Conservation (phyloP, 2,329 filamentous ascomycete genomes). For the Talaromyces sp. region DNA sequence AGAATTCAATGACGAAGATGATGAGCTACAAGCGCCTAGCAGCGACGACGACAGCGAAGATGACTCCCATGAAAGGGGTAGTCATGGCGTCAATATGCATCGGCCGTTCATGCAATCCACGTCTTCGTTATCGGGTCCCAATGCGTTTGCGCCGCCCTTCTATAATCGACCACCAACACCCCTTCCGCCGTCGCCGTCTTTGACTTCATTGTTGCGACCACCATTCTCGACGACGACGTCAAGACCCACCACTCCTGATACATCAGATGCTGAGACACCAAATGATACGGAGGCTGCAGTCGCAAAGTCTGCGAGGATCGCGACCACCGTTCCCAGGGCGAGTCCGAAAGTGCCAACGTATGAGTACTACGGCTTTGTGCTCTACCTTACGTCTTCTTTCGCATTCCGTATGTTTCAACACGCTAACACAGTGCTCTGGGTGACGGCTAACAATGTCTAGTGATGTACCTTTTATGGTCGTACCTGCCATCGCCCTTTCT, state of each 20-base stretch:
- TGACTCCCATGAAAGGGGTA: slow-evolving; percentile 3
- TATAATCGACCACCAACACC: slow-evolving; percentile 96
- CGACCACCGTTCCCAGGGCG: slow-evolving; percentile 69
- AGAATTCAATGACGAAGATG: slow-evolving; percentile 11
- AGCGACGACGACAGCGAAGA: slow-evolving; percentile 18
- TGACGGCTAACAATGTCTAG: slow-evolving; percentile 18
- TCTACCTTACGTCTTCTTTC: slow-evolving; percentile 83
- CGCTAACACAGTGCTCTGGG: too few species aligned
- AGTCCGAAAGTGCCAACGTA: slow-evolving; percentile 96
- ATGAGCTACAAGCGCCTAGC: slow-evolving; percentile 13
- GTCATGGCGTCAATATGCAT: slow-evolving; percentile 21
- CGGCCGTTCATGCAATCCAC: slow-evolving; percentile 38
- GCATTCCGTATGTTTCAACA: slow-evolving; percentile 60
- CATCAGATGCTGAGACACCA: slow-evolving; percentile 72
- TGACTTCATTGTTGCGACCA: slow-evolving; percentile 82
- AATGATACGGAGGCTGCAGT: slow-evolving; percentile 58
- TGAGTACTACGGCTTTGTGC: slow-evolving; percentile 97
- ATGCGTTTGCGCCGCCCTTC: slow-evolving; percentile 72
- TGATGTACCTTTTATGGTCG: slow-evolving; percentile 70
- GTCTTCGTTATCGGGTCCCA: slow-evolving; percentile 36
- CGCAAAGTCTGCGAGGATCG: slow-evolving; percentile 54
- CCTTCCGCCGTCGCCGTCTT: slow-evolving; percentile 81
- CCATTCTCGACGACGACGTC: slow-evolving; percentile 64
- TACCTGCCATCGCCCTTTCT: slow-evolving; percentile 89
- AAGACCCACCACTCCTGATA: slow-evolving; percentile 88